Evolutionary conservation across 495 filamentous ascomycete genomes (phyloP).

Genomic region (Aspergillus conjunctus): DNA sequence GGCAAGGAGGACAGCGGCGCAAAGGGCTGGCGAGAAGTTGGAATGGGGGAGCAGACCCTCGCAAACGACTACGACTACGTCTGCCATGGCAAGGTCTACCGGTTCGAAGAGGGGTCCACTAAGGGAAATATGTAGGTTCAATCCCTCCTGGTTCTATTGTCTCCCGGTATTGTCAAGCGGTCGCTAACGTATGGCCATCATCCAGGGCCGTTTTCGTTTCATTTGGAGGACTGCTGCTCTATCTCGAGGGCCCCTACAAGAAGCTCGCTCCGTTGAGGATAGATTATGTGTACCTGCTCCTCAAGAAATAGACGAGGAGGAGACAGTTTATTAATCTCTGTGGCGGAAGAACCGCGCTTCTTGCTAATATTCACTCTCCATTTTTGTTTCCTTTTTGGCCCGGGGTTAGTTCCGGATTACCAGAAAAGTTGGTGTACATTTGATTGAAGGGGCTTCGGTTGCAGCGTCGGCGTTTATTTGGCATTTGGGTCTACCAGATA

Average conservation of each 20-base stretch:
- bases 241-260: slow-evolving; percentile 91
- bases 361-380: background rate
- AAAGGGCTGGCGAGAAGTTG: slow-evolving; percentile 81
- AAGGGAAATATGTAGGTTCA: slow-evolving; percentile 80
- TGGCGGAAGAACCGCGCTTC: background rate
- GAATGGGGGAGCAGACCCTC: slow-evolving; percentile 71
- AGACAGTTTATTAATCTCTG: background rate
- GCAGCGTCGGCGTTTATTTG: slow-evolving; percentile 37
- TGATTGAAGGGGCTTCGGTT: slow-evolving; percentile 25
- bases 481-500: slow-evolving; percentile 33
- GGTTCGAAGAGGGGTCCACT: slow-evolving; percentile 84
- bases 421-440: slow-evolving; percentile 18
- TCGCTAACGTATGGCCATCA: slow-evolving; percentile 8
- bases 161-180: background rate
- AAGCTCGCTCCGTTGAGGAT: slow-evolving; percentile 87
- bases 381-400: slow-evolving; percentile 2
- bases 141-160: background rate
- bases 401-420: background rate
- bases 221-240: slow-evolving; percentile 88
- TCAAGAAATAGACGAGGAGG: slow-evolving; percentile 71
- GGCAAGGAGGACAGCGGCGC: slow-evolving; percentile 64
- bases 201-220: slow-evolving; percentile 86
- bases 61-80: slow-evolving; percentile 97
- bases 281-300: slow-evolving; percentile 88
- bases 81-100: slow-evolving; percentile 96